Conservation (phyloP, 805 yeast genomes). For the Starmerella ratchasimensis region DNA sequence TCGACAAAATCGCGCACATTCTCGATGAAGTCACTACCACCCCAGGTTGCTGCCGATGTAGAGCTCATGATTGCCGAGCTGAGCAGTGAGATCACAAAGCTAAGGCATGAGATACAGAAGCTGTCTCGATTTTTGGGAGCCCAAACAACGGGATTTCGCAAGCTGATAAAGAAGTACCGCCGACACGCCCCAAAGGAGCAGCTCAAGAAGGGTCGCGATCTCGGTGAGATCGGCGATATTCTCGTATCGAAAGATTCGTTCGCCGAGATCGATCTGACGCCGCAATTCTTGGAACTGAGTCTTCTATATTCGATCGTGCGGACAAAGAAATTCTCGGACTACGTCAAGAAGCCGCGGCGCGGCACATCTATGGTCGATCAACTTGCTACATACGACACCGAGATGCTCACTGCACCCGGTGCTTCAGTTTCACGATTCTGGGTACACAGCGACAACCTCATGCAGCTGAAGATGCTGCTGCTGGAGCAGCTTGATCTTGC, state of each 20-base stretch:
- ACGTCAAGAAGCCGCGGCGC: background rate
- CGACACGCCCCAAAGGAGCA: constrained; percentile 32
- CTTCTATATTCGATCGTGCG: constrained; percentile 39
- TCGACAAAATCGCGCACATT: no score
- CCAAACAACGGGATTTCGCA: constrained; percentile 59
- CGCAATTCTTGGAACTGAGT: constrained; percentile 48
- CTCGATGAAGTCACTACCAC: no score
- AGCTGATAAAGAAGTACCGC: constrained; percentile 56
- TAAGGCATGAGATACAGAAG: constrained; percentile 43
- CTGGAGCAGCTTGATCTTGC: constrained; percentile 25
- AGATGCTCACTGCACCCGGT: constrained; percentile 26
- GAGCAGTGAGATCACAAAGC: constrained; percentile 30
- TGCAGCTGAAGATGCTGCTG: constrained; percentile 38
- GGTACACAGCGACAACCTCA: constrained; percentile 48
- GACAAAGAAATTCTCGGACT: constrained; percentile 17
- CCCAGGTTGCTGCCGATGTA: background rate
- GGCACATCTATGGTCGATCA: background rate
- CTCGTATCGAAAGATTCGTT: constrained; percentile 41
- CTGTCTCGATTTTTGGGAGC: constrained; percentile 56
- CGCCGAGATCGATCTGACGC: constrained; percentile 44
- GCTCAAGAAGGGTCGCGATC: constrained; percentile 15
- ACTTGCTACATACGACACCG: constrained; percentile 24
- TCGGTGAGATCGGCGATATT: constrained; percentile 22
- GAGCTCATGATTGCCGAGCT: constrained; percentile 8
- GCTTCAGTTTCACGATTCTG: constrained; percentile 32